A percentile compares a stretch with the other conserved stretches of the same genome.
Conservation (phyloP, 148 eudicot genomes). For the Chenopodium quinoa region DNA sequence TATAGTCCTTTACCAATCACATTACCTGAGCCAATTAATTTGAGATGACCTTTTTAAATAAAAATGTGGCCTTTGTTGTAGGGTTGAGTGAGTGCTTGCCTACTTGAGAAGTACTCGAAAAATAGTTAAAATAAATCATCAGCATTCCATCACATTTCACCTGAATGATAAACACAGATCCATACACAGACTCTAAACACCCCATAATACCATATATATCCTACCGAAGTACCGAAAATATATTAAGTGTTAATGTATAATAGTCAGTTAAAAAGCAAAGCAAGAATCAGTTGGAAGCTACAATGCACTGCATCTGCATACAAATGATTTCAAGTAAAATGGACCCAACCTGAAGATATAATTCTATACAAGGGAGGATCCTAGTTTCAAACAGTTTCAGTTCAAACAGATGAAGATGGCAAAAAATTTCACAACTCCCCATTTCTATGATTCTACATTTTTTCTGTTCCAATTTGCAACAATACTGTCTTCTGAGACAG, state of each 20-base stretch:
- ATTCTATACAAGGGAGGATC: conserved; percentile 9
- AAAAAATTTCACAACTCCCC: conserved; percentile 5
- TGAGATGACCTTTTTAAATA: too few relatives aligned
- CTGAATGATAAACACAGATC: too few relatives aligned
- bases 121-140: too few relatives aligned
- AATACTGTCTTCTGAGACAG: background rate
- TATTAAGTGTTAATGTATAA: background rate
- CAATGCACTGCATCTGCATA: conserved; percentile 10
- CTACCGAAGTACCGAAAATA: background rate
- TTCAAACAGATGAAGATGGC: background rate
- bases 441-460: background rate
- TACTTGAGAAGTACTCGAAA: too few relatives aligned
- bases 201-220: background rate
- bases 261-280: background rate
- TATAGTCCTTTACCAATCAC: too few relatives aligned
- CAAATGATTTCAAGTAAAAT: conserved; percentile 1
- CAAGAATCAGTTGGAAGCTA: background rate
- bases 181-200: too few relatives aligned
- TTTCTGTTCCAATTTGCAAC: background rate
- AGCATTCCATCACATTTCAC: too few relatives aligned
- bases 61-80: too few relatives aligned
- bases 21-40: too few relatives aligned
- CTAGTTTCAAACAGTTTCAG: conserved; percentile 1
- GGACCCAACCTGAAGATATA: conserved; percentile 1
- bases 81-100: too few relatives aligned